These are phyloP conservation scores for Xylaria longipes DNA, from an alignment of 495 filamentous ascomycete genomes.

Conservation along the genomic window DNA sequence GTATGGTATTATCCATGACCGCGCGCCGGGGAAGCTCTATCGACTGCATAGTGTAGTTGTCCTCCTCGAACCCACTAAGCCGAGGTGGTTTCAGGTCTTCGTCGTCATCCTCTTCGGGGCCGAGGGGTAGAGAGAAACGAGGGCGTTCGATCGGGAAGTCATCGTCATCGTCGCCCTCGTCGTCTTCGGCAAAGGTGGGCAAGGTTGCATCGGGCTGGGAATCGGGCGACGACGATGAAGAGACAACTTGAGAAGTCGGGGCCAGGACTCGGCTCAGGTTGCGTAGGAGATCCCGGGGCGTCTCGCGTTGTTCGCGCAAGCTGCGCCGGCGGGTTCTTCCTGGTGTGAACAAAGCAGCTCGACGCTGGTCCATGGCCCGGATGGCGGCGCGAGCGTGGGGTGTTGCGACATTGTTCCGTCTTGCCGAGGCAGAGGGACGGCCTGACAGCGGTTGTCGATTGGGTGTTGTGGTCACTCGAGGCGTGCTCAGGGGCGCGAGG, in stretches of 20 bases:
- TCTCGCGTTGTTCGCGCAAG: conserved; percentile 70
- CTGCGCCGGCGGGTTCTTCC: conserved; percentile 71
- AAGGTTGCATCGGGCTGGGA: conserved; percentile 44
- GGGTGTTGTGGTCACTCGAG: conserved; percentile 40
- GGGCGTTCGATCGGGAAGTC: conserved; percentile 64
- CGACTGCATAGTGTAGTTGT: conserved; percentile 70
- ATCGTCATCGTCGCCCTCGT: conserved; percentile 65
- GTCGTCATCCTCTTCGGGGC: conserved; percentile 62
- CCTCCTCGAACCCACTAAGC: conserved; percentile 69
- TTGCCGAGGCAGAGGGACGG: conserved; percentile 47
- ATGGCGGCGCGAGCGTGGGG: conserved; percentile 71
- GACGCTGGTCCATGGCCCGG: conserved; percentile 71
- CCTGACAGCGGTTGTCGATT: conserved; percentile 41
- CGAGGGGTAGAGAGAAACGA: conserved; percentile 73
- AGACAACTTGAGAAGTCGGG: conserved; percentile 60
- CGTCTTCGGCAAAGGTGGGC: conserved; percentile 48
- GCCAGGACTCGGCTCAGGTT: conserved; percentile 73
- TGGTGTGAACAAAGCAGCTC: conserved; percentile 75
- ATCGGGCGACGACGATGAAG: conserved; percentile 60
- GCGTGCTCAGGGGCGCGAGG: conserved; percentile 33
- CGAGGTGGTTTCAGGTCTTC: conserved; percentile 67
- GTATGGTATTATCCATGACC: conserved; percentile 58
- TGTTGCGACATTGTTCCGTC: conserved; percentile 55
- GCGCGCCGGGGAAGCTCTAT: conserved; percentile 74
- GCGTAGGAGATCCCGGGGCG: conserved; percentile 72